phyloP scores from a whole-genome alignment of 345 rosid genomes.

The Arabidopsis arenosa region DNA sequence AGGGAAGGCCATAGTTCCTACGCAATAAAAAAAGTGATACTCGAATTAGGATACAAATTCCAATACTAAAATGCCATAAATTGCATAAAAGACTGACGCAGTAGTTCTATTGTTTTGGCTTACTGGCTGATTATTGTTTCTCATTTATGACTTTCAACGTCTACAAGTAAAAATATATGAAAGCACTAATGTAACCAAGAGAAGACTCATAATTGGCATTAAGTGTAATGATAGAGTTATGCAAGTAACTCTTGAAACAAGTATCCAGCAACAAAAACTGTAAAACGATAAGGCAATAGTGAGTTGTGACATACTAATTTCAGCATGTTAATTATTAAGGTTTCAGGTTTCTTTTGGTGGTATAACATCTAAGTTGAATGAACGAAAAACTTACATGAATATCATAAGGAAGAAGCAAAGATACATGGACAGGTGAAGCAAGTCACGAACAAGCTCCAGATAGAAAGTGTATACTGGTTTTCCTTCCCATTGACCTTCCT shows the following conservation, averaged over 20 bases:
- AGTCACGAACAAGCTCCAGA: slow-evolving; percentile 90
- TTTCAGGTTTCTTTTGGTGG: background rate
- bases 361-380: slow-evolving; percentile 10
- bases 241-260: slow-evolving; percentile 1
- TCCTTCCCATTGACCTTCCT: slow-evolving; percentile 98
- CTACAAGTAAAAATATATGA: background rate
- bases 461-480: slow-evolving; percentile 93
- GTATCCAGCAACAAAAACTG: background rate
- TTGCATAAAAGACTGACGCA: background rate
- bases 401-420: slow-evolving; percentile 96
- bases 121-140: background rate
- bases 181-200: slow-evolving; percentile 2
- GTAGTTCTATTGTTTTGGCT: background rate
- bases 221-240: background rate
- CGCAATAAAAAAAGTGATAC: slow-evolving; percentile 17
- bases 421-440: slow-evolving; percentile 95
- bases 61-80: slow-evolving; percentile 10
- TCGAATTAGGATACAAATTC: slow-evolving; percentile 11
- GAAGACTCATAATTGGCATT: background rate
- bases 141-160: background rate
- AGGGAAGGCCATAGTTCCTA: slow-evolving; percentile 95
- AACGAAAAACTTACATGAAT: slow-evolving; percentile 73
- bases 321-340: background rate
- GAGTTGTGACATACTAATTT: slow-evolving; percentile 2
- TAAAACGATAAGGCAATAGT: background rate